Base-by-base conservation (phyloP, 1,284 basidiomycete species). In the Fomitopsis pinicola region DNA sequence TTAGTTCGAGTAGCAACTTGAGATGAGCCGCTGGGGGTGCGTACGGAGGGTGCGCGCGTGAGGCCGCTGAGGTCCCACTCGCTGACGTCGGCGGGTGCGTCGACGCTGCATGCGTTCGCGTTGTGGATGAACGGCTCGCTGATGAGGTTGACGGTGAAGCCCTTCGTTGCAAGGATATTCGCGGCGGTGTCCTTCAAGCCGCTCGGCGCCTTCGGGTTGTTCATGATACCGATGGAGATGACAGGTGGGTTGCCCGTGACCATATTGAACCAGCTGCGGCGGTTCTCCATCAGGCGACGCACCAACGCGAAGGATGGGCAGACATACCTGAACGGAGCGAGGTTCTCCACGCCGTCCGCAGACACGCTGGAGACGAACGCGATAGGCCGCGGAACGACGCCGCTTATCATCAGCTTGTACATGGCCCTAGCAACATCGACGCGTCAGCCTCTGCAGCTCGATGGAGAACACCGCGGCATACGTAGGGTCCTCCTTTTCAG, bases 21-120 rank as follows among this genome's bases (percentile, higher is more conserved):
- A 30, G 57, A 19, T 14, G 15, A 36, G 14, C 2, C 8, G 8
- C 30, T 33, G 52, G 4, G 52, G 9, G 35, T 33, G 17, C 72
- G 19, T 60, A 91, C 88, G 71, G 86, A 82, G 58, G 80, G 71
- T 63, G 76, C 77, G 68, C 78, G 81, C 7, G 88, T 92, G 60
- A 94, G 73, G 2, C 92, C 92, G 61, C 86, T 84, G 57, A 93
- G 74, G 30, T 80, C 74, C 89, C 90, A 94, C 72, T 94, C 90
- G 69, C 87, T 81, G 3, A 85, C 78, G 9, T 83, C 79, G 6
- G 78, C 76, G 9, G 91, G 89, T 7, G 87, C 79, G 65, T 92
- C 86, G 45, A 90, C 80, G 8, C 86, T 80, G 8, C 85, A 84
- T 61, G 81, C 79, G 71, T 93, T 93, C 5, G 87, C 85, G 2